Conservation (phyloP, 345 rosid species). For the Cardamine chenopodiifolia region DNA sequence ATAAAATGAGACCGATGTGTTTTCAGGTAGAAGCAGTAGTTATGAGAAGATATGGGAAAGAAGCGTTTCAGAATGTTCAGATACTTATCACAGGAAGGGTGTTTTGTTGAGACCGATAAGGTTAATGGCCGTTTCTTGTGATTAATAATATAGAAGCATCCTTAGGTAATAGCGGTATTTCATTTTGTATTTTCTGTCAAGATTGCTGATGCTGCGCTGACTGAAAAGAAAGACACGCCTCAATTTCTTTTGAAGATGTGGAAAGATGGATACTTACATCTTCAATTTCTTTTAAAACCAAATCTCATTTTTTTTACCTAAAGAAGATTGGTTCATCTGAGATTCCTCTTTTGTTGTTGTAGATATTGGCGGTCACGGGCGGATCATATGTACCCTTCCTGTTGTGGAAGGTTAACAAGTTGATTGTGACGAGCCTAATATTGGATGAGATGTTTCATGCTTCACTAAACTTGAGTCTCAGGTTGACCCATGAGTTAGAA, state of each 20-base stretch:
- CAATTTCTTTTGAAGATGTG: conserved; percentile 70
- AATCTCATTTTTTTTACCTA: neutral
- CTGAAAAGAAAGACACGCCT: conserved; percentile 67
- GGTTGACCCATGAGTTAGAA: conserved; percentile 61
- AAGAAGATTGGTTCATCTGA: neutral
- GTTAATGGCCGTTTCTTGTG: conserved; percentile 37
- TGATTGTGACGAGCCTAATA: conserved; percentile 48
- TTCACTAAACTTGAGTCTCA: conserved; percentile 67
- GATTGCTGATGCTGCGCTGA: conserved; percentile 68
- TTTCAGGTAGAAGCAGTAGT: conserved; percentile 74
- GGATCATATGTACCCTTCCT: conserved; percentile 43
- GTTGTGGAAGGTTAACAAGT: conserved; percentile 80
- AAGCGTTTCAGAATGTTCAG: conserved; percentile 79
- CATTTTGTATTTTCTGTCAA: conserved; percentile 33
- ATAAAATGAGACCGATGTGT: conserved; percentile 16
- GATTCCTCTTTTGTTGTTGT: conserved; percentile 22
- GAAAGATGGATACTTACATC: conserved; percentile 78
- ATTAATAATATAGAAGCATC: neutral
- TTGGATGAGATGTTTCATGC: conserved; percentile 89
- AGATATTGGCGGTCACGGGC: conserved; percentile 63
- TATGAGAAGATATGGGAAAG: conserved; percentile 67
- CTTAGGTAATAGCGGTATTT: neutral
- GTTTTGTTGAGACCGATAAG: conserved; percentile 76
- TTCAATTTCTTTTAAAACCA: conserved; percentile 62
- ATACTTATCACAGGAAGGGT: conserved; percentile 53